A percentile compares a stretch with the other conserved stretches of the same genome.
These are phyloP conservation scores for Tulasnella sp. DNA, from an alignment of 768 basidiomycete species.

Conservation along the genomic window DNA sequence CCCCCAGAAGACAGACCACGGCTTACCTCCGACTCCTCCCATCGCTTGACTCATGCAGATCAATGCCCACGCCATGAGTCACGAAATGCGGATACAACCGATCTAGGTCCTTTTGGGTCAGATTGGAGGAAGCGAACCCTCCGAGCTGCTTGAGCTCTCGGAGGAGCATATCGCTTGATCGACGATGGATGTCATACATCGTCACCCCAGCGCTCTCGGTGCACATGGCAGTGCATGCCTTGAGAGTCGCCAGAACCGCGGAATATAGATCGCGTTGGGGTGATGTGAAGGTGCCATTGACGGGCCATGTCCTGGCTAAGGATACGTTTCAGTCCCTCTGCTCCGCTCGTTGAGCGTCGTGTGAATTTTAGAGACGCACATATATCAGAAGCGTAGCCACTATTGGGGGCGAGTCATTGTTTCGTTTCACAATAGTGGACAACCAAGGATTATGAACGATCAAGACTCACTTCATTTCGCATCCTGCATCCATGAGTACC, in stretches of 20 bases:
- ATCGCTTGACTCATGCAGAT: conserved; percentile 70
- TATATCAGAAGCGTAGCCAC: conserved; percentile 91
- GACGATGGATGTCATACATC: conserved; percentile 66
- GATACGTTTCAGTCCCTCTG: conserved; percentile 10
- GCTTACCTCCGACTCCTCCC: background rate
- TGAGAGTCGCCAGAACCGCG: conserved; percentile 32
- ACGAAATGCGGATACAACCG: conserved; percentile 88
- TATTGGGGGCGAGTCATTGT: conserved; percentile 22
- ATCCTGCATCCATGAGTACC: conserved; percentile 83
- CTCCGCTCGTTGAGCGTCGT: background rate
- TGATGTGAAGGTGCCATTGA: conserved; percentile 63
- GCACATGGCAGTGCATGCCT: conserved; percentile 29
- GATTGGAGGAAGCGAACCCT: conserved; percentile 33
- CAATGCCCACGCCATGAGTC: conserved; percentile 87
- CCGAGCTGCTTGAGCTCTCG: conserved; percentile 70
- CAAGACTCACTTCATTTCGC: conserved; percentile 68
- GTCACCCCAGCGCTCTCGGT: conserved; percentile 40
- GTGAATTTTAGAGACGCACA: conserved; percentile 38
- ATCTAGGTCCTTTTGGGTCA: conserved; percentile 53
- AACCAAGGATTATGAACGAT: background rate
- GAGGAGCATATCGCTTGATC: conserved; percentile 55
- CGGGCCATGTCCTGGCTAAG: conserved; percentile 79
- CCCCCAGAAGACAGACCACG: no score
- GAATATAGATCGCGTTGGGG: conserved; percentile 80
- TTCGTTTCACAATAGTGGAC: background rate